These are phyloP conservation scores for Mycena polygramma DNA, from an alignment of 768 basidiomycete genomes.

Conservation along the genomic window DNA sequence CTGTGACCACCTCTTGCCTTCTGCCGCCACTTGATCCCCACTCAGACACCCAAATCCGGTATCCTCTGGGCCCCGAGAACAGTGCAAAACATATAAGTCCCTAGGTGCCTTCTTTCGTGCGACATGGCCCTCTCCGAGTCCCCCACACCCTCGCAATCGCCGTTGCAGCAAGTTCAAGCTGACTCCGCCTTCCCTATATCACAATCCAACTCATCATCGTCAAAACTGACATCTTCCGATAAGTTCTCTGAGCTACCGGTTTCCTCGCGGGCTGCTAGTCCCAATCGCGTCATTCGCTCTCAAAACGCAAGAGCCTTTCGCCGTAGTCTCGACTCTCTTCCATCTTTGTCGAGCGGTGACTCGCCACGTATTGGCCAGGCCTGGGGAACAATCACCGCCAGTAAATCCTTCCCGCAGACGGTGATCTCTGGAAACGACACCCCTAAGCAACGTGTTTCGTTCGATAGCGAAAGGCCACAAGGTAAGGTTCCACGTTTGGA, in stretches of 20 bases:
- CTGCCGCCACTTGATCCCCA: background rate
- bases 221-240: slow-evolving; percentile 62
- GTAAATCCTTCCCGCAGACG: slow-evolving; percentile 37
- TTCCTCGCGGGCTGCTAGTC: slow-evolving; percentile 48
- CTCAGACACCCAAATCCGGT: slow-evolving; percentile 3
- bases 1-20: background rate
- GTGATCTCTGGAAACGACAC: slow-evolving; percentile 56
- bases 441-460: slow-evolving; percentile 65
- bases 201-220: slow-evolving; percentile 49
- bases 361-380: slow-evolving; percentile 40
- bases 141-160: background rate
- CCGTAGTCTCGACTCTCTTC: slow-evolving; percentile 62
- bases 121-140: background rate
- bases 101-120: background rate
- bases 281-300: slow-evolving; percentile 49
- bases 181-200: background rate
- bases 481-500: slow-evolving; percentile 43
- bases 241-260: slow-evolving; percentile 58
- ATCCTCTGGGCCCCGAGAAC: slow-evolving; percentile 1
- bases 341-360: slow-evolving; percentile 52
- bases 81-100: background rate
- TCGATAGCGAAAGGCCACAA: slow-evolving; percentile 67
- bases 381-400: slow-evolving; percentile 37
- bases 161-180: background rate
- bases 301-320: slow-evolving; percentile 50